Evolutionary conservation across 768 basidiomycete genomes (phyloP).

Genomic region (Leucogyrophana mollusca): DNA sequence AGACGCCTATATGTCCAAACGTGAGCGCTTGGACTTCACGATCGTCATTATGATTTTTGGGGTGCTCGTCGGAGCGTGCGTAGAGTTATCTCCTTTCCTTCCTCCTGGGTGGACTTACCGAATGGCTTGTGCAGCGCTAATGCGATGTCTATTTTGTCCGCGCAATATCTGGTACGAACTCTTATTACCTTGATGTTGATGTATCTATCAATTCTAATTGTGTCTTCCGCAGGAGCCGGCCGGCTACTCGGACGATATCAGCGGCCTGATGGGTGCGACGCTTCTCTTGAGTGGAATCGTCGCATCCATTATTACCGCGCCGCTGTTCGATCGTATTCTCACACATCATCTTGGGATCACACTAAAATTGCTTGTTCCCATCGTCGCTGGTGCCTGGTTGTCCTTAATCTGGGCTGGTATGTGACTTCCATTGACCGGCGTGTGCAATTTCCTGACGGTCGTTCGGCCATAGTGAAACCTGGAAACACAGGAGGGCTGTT

Average conservation of each 20-base stretch:
- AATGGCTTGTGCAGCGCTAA: slow-evolving; percentile 43
- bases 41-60: slow-evolving; percentile 64
- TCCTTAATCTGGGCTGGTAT: slow-evolving; percentile 79
- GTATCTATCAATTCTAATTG: background rate
- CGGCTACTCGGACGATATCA: slow-evolving; percentile 65
- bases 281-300: slow-evolving; percentile 71
- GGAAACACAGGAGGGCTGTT: slow-evolving; percentile 62
- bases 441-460: background rate
- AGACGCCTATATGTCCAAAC: slow-evolving; percentile 56
- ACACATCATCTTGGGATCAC: slow-evolving; percentile 67
- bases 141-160: slow-evolving; percentile 63
- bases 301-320: slow-evolving; percentile 65
- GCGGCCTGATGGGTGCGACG: slow-evolving; percentile 70
- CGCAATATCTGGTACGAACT: slow-evolving; percentile 68
- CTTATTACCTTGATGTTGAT: slow-evolving; percentile 16
- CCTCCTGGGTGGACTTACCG: background rate
- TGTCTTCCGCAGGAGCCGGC: slow-evolving; percentile 51
- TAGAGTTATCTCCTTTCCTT: background rate
- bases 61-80: slow-evolving; percentile 61
- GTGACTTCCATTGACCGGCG: slow-evolving; percentile 20
- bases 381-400: slow-evolving; percentile 64
- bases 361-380: slow-evolving; percentile 57
- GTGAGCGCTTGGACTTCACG: slow-evolving; percentile 70
- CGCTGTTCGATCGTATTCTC: slow-evolving; percentile 80
- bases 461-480: slow-evolving; percentile 48